A percentile compares a stretch with the other conserved stretches of the same genome.
Conservation (phyloP, 352 stramenopile genomes). For the Globisporangium parvum region DNA sequence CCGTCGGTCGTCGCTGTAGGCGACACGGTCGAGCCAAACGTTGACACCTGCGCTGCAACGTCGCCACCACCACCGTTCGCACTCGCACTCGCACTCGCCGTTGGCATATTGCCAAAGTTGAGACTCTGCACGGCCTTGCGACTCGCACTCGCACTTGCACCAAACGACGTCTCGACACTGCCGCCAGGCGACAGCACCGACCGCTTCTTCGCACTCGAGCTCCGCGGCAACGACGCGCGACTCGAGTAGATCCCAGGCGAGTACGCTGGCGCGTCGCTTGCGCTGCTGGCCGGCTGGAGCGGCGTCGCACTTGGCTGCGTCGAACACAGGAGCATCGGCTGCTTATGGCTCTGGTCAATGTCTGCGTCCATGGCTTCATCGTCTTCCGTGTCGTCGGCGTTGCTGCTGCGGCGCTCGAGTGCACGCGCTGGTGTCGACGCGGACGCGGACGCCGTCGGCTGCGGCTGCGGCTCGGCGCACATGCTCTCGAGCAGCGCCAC, state of each 20-base stretch:
- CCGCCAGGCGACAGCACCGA: too few species aligned
- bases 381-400: constrained; percentile 28
- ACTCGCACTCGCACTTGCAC: too few species aligned
- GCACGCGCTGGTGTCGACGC: neutral
- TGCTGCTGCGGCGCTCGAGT: constrained; percentile 19
- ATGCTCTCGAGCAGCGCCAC: constrained; percentile 59
- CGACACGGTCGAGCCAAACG: too few species aligned
- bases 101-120: too few species aligned
- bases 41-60: too few species aligned
- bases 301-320: neutral
- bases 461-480: constrained; percentile 57
- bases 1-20: too few species aligned
- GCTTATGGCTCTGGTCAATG: constrained; percentile 17
- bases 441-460: neutral
- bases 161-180: too few species aligned
- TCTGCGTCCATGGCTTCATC: constrained; percentile 23
- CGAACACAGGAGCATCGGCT: constrained; percentile 5
- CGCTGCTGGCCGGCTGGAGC: neutral
- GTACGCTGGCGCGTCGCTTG: constrained; percentile 24
- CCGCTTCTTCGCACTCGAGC: too few species aligned
- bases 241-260: constrained; percentile 67
- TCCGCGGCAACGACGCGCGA: constrained; percentile 40
- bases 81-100: constrained; percentile 2
- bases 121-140: too few species aligned
- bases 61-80: too few species aligned